Evolutionary conservation across 805 yeast genomes (phyloP).

Genomic region (Hanseniaspora hatyaiensis): DNA sequence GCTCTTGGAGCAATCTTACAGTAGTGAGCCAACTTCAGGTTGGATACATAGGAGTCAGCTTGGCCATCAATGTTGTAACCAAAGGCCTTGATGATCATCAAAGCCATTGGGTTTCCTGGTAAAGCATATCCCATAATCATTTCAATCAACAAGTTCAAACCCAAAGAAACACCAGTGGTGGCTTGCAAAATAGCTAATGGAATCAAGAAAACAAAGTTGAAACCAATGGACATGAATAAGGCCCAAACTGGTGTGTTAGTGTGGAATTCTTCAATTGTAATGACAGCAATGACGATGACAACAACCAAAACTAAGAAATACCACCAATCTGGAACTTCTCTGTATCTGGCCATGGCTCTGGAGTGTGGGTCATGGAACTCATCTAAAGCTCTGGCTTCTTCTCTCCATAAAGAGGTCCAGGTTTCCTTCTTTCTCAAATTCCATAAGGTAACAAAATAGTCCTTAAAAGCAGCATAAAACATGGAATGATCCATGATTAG

Average conservation of each 20-base stretch:
- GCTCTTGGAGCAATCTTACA: slow-evolving; percentile 48
- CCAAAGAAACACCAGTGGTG: slow-evolving; percentile 44
- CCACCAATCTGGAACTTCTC: slow-evolving; percentile 63
- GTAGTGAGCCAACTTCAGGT: slow-evolving; percentile 47
- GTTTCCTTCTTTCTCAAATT: slow-evolving; percentile 17
- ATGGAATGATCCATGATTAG: slow-evolving; percentile 35
- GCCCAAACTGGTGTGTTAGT: slow-evolving; percentile 58
- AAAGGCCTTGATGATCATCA: slow-evolving; percentile 42
- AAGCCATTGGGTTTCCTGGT: slow-evolving; percentile 45
- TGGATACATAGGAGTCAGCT: slow-evolving; percentile 40
- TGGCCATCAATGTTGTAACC: slow-evolving; percentile 47
- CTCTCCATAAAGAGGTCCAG: slow-evolving; percentile 27
- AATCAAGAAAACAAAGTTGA: slow-evolving; percentile 42
- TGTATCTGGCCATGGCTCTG: slow-evolving; percentile 43
- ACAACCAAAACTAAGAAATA: slow-evolving; percentile 33
- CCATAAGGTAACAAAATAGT: slow-evolving; percentile 19
- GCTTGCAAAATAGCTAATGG: slow-evolving; percentile 51
- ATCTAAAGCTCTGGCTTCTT: slow-evolving; percentile 24
- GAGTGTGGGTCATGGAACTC: slow-evolving; percentile 43
- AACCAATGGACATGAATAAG: slow-evolving; percentile 41
- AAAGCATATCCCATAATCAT: slow-evolving; percentile 49
- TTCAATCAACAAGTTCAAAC: slow-evolving; percentile 49
- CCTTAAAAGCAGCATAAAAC: slow-evolving; percentile 32
- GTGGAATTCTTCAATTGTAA: slow-evolving; percentile 34
- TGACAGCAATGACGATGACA: slow-evolving; percentile 31